Base-by-base conservation (phyloP, 805 yeast genomes). In the Candida mattraensis region DNA sequence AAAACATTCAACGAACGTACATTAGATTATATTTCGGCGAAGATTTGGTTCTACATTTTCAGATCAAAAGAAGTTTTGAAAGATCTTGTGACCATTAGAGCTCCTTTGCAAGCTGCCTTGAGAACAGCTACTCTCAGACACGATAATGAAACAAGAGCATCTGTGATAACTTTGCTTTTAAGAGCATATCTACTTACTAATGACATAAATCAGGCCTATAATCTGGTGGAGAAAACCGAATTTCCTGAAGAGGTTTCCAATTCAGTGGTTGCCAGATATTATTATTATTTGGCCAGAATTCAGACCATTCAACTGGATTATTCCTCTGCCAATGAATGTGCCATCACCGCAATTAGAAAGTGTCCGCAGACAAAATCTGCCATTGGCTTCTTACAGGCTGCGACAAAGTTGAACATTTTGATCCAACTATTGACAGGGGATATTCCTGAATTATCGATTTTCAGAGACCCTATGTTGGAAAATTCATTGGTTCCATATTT, bases 341-440 rank as follows among this genome's bases (percentile, higher is more conserved):
- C 86, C 38, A 84, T 87, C 37, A 87, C 93, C n/a, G 96, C 99
- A 2, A 83, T 89, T 35, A 82, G 99, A 67, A 93, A 93, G 61
- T 89, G 95, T 7, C 98, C 99, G 18, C 96, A 87, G 61, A 86
- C 95, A 1, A 72, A 76, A 28, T 76, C 80, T 42, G 87, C 96
- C 7, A 62, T 73, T 28, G 99, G 99, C 2, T 93, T 93, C 60
- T 61, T 88, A 46, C 96, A 89, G 63, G 78, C 85, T 34, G 93
- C 96, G 3, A 80, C 89, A 48, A 93, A 93, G 66, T 74, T 93
- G 50, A 83, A 79, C 56, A 84, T 91, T 44, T 73, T 89, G 40
- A 86, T 93, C 51, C 96, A 93, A 65, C 70, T 93, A 55, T 76
- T 93, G 52, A 89, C 91, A 78, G 99, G 99, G 40, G 99, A 93